A percentile compares a stretch with the other conserved stretches of the same genome.
Evolutionary conservation across 2,329 filamentous ascomycete genomes (phyloP).

Genomic region (Fusarium pseudonygamai): DNA sequence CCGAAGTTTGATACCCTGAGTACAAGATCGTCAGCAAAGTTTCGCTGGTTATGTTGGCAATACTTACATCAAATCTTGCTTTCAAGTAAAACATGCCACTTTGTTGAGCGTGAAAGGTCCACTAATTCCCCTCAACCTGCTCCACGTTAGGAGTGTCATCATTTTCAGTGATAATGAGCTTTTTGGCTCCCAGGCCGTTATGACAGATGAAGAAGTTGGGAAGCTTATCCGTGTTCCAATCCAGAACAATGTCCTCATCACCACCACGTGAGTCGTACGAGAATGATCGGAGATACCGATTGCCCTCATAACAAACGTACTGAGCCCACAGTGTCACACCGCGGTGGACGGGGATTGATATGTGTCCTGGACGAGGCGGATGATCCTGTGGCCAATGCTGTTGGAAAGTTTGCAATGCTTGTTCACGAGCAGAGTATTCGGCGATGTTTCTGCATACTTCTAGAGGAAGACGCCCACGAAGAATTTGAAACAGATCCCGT

Average conservation of each 20-base stretch:
- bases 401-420: background rate
- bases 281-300: background rate
- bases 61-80: background rate
- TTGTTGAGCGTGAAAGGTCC: background rate
- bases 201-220: background rate
- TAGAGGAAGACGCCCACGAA: background rate
- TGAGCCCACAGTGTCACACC: fast-evolving
- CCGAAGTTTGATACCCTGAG: background rate
- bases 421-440: fast-evolving
- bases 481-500: fast-evolving
- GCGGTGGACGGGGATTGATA: fast-evolving
- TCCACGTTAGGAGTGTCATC: fast-evolving
- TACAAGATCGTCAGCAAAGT: background rate
- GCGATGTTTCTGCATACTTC: fast-evolving
- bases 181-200: background rate
- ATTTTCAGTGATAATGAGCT: fast-evolving
- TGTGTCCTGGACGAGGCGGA: fast-evolving
- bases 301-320: background rate
- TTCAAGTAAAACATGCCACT: background rate
- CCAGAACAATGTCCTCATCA: background rate
- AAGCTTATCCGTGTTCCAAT: fast-evolving
- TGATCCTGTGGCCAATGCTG: fast-evolving
- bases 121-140: background rate
- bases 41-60: fast-evolving
- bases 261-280: background rate